Percentiles rank a stretch among this genome's conserved stretches.
These are phyloP conservation scores for Suhomyces bokatorum DNA, from an alignment of 1,139 yeast genomes.

Conservation along the genomic window DNA sequence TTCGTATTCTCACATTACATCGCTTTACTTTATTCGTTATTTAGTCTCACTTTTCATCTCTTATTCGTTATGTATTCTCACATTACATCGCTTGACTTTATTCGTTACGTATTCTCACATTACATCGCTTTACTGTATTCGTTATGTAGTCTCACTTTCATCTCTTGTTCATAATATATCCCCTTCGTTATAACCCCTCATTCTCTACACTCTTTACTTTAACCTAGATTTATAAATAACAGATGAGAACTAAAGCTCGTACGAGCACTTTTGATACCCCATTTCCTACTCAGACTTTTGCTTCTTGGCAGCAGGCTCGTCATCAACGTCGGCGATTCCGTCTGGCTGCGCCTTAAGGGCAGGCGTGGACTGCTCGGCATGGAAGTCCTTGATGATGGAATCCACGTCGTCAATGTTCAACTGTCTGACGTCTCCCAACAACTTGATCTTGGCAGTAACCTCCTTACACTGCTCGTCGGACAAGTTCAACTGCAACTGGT, in stretches of 20 bases:
- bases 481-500: slow-evolving; percentile 48
- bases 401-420: slow-evolving; percentile 51
- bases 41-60: too few species aligned
- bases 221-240: slow-evolving; percentile 7
- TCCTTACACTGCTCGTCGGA: slow-evolving; percentile 59
- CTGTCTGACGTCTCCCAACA: slow-evolving; percentile 56
- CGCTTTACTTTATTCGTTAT: too few species aligned
- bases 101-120: too few species aligned
- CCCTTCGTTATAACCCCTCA: too few species aligned
- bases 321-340: slow-evolving; percentile 23
- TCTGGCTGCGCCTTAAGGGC: slow-evolving; percentile 25
- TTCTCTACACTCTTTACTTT: neutral
- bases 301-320: slow-evolving; percentile 39
- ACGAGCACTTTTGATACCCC: slow-evolving; percentile 7
- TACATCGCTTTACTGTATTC: too few species aligned
- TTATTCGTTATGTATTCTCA: too few species aligned
- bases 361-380: slow-evolving; percentile 32
- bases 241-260: slow-evolving; percentile 9
- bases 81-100: too few species aligned
- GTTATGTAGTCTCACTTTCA: too few species aligned
- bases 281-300: slow-evolving; percentile 32
- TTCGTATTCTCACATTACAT: too few species aligned
- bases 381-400: slow-evolving; percentile 49
- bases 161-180: too few species aligned
- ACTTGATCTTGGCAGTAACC: slow-evolving; percentile 54